Percentiles rank a stretch among this genome's conserved stretches.
These are phyloP conservation scores for Kurtzmaniella cleridarum DNA, from an alignment of 805 yeast species.

Conservation along the genomic window DNA sequence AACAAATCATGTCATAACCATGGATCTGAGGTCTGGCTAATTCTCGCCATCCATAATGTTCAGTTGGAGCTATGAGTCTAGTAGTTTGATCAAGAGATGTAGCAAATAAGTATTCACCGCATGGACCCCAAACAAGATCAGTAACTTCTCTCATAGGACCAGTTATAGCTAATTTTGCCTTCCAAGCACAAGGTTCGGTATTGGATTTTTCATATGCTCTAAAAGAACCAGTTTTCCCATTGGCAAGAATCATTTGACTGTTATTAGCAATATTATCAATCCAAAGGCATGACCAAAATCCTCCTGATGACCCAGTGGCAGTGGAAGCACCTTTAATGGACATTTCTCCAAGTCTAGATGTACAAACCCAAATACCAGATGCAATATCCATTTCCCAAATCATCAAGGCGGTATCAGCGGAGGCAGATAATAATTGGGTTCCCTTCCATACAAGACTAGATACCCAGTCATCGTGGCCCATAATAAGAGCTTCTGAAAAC, in stretches of 20 bases:
- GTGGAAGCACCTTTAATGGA: conserved; percentile 96
- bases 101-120: conserved; percentile 61
- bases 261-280: conserved; percentile 16
- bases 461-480: conserved; percentile 99
- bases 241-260: conserved; percentile 59
- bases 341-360: conserved; percentile 79
- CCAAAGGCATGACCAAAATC: conserved; percentile 69
- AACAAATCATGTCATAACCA: conserved; percentile 92
- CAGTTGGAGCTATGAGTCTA: conserved; percentile 54
- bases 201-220: conserved; percentile 52
- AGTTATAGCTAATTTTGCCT: conserved; percentile 50
- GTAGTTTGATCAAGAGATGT: conserved; percentile 95
- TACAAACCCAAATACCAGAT: conserved; percentile 88
- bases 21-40: conserved; percentile 97
- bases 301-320: conserved; percentile 89
- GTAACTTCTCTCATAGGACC: conserved; percentile 76
- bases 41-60: conserved; percentile 63
- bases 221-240: conserved; percentile 92
- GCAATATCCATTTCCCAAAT: conserved; percentile 85
- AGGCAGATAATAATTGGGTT: conserved; percentile 65
- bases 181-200: not conserved
- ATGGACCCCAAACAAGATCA: conserved; percentile 69
- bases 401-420: conserved; percentile 92
- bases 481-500: conserved; percentile 85
- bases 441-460: conserved; percentile 68